These are phyloP conservation scores for Davidsoniella australis DNA, from an alignment of 2,329 filamentous ascomycete genomes.

Conservation along the genomic window DNA sequence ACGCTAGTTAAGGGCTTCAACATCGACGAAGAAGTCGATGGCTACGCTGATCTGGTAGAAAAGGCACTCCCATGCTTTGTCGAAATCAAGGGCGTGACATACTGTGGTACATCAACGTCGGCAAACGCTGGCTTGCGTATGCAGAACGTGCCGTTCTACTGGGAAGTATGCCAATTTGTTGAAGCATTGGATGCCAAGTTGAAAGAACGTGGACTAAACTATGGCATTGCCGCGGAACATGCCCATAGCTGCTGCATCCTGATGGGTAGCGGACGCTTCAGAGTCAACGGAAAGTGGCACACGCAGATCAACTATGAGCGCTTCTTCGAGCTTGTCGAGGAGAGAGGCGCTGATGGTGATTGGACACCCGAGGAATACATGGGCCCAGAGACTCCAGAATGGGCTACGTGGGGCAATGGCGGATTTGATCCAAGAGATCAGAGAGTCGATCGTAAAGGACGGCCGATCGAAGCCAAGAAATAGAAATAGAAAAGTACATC, in stretches of 20 bases:
- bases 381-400: constrained; percentile 68
- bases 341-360: constrained; percentile 42
- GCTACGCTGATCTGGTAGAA: constrained; percentile 79
- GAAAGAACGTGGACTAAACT: constrained; percentile 51
- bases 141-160: constrained; percentile 93
- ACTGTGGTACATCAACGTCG: constrained; percentile 79
- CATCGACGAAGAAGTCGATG: constrained; percentile 77
- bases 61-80: constrained; percentile 79
- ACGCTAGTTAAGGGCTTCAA: constrained; percentile 98
- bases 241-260: constrained; percentile 88
- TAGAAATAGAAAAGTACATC: constrained; percentile 1
- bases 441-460: constrained; percentile 73
- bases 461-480: constrained; percentile 32
- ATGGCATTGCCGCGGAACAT: constrained; percentile 89
- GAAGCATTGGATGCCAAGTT: constrained; percentile 55
- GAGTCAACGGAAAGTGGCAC: constrained; percentile 64
- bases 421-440: constrained; percentile 86
- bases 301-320: constrained; percentile 78
- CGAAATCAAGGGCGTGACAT: constrained; percentile 92
- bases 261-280: constrained; percentile 68
- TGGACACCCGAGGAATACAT: constrained; percentile 88
- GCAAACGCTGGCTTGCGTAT: constrained; percentile 80
- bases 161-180: constrained; percentile 74
- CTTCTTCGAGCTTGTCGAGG: constrained; percentile 74
- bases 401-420: constrained; percentile 87